These are phyloP conservation scores for Diaporthe destruens DNA, from an alignment of 2,329 filamentous ascomycete species.

Conservation along the genomic window DNA sequence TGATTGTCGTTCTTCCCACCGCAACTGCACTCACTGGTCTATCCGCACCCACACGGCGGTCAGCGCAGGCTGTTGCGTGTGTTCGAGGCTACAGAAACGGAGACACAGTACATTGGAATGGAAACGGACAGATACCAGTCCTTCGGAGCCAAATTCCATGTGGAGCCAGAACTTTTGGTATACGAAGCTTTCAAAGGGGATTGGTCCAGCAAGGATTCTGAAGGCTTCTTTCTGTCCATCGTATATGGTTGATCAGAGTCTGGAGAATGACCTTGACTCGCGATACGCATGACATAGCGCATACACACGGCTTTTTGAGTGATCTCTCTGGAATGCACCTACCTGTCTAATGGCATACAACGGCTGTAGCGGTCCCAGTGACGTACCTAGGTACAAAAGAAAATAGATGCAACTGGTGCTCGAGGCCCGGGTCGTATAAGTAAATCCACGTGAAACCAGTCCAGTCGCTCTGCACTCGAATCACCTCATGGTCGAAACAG, in stretches of 20 bases:
- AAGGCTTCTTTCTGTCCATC: background rate
- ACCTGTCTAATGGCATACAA: background rate
- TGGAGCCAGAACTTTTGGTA: conserved; percentile 3
- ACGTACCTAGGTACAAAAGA: background rate
- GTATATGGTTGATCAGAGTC: background rate
- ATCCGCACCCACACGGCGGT: conserved; percentile 2
- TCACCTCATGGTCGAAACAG: background rate
- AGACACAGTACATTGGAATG: background rate
- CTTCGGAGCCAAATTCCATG: background rate
- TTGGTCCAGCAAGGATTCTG: background rate
- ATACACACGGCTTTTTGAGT: background rate
- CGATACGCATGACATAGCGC: background rate
- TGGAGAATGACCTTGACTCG: background rate
- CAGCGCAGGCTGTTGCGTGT: background rate
- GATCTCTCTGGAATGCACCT: background rate
- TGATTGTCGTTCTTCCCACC: background rate
- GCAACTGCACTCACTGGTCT: background rate
- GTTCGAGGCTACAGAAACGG: background rate
- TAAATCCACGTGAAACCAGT: too few relatives aligned
- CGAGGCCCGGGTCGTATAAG: background rate
- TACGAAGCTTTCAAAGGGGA: background rate
- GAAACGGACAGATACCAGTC: conserved; percentile 32
- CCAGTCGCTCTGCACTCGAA: background rate
- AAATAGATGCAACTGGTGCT: background rate
- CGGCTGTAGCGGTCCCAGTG: background rate